phyloP scores from a whole-genome alignment of 2,329 filamentous ascomycete species.

The Arthrobotrys megalospora region DNA sequence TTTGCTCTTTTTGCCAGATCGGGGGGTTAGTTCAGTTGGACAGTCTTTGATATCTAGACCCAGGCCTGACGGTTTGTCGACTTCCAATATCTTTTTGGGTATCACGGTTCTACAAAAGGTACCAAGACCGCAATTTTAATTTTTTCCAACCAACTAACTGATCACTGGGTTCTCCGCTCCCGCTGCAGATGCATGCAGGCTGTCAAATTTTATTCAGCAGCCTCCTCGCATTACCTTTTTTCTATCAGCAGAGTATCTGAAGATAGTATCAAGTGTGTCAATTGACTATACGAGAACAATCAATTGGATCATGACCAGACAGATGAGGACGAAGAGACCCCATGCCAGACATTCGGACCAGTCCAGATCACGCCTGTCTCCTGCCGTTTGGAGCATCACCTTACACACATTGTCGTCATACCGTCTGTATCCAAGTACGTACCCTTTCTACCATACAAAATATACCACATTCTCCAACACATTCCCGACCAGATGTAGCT shows the following conservation, averaged over 20 bases:
- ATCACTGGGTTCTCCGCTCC: not conserved
- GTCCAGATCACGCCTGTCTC: conserved; percentile 34
- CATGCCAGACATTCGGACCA: conserved; percentile 14
- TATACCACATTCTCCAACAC: conserved; percentile 47
- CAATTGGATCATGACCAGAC: not conserved
- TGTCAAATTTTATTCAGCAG: conserved; percentile 12
- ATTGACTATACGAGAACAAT: not conserved
- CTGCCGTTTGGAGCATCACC: not conserved
- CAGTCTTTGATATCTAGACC: not conserved
- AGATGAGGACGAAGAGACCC: not conserved
- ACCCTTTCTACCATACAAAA: not conserved
- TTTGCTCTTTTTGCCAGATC: not conserved
- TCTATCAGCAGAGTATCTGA: not conserved
- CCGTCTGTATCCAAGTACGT: not conserved
- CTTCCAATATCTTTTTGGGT: not conserved
- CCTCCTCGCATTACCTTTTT: not conserved
- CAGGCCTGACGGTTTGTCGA: not conserved
- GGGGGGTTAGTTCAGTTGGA: not conserved
- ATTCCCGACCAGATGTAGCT: not conserved
- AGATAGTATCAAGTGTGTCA: conserved; percentile 2
- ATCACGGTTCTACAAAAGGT: conserved; percentile 29
- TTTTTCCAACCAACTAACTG: conserved; percentile 2
- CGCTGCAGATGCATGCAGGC: conserved; percentile 24
- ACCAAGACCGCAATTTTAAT: conserved; percentile 37
- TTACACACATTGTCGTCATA: conserved; percentile 31